These are phyloP conservation scores for Ophiostoma himal-ulmi DNA, from an alignment of 2,329 filamentous ascomycete genomes.

Conservation along the genomic window DNA sequence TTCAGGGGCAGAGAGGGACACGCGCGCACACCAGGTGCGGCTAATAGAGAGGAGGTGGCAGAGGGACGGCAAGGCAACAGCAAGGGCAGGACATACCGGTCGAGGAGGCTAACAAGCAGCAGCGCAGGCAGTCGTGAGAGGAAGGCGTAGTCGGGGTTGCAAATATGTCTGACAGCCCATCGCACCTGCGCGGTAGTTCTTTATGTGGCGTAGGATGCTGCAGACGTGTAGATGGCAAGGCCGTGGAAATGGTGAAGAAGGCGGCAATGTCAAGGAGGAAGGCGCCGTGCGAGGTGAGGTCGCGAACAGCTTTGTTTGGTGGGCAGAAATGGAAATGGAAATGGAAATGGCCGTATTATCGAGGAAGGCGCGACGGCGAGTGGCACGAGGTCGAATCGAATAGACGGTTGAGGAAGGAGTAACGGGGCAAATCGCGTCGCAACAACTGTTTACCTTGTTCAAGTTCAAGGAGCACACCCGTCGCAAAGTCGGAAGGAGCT, in stretches of 20 bases:
- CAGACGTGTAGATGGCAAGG: too few species aligned
- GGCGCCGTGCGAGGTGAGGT: neutral
- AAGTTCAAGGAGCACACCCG: neutral
- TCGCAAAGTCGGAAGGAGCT: conserved; percentile 12
- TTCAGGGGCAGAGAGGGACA: neutral
- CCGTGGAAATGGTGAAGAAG: neutral
- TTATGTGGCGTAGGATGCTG: neutral
- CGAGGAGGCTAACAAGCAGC: neutral
- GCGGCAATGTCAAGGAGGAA: neutral
- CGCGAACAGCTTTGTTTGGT: neutral
- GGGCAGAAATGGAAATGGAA: neutral
- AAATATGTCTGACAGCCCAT: conserved; percentile 20
- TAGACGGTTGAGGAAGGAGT: neutral
- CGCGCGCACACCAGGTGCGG: neutral
- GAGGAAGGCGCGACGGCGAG: neutral
- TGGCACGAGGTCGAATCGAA: neutral
- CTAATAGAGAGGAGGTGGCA: neutral
- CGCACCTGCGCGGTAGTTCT: conserved; percentile 19
- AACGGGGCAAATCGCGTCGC: neutral
- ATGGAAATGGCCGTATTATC: neutral
- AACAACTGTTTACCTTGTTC: neutral
- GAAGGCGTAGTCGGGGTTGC: conserved; percentile 13
- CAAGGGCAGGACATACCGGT: conserved; percentile 1
- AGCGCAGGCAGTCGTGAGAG: neutral
- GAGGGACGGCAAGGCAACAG: neutral